Conservation (phyloP, 192 early-diverging fungal genomes). For the Coemansia sp. region DNA sequence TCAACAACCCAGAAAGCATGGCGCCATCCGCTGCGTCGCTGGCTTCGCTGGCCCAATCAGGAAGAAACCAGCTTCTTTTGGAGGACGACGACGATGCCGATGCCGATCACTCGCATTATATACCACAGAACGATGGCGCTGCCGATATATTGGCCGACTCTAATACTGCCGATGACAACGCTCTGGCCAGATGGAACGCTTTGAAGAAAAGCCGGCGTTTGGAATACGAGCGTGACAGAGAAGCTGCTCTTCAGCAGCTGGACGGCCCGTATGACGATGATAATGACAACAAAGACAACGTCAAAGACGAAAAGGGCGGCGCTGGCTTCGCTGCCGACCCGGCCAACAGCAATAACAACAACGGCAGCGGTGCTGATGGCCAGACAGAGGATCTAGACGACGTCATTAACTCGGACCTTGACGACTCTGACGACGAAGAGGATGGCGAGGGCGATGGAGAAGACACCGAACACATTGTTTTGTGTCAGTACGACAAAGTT, state of each 20-base stretch:
- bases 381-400: conserved; percentile 54
- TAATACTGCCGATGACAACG: conserved; percentile 1
- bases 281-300: conserved; percentile 34
- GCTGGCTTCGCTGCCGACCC: conserved; percentile 57
- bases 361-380: not conserved
- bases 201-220: conserved; percentile 20
- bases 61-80: conserved; percentile 31
- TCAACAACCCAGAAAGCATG: conserved; percentile 43
- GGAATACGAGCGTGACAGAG: conserved; percentile 9
- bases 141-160: conserved; percentile 25
- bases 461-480: conserved; percentile 71
- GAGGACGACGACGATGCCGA: conserved; percentile 43
- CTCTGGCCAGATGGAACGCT: conserved; percentile 30
- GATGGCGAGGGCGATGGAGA: conserved; percentile 59
- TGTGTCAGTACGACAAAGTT: conserved; percentile 82
- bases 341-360: not conserved
- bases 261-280: conserved; percentile 49
- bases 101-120: conserved; percentile 18
- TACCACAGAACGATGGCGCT: conserved; percentile 65
- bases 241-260: conserved; percentile 22
- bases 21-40: conserved; percentile 55
- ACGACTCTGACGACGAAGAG: conserved; percentile 74
- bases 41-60: conserved; percentile 55
- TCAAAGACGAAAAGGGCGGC: conserved; percentile 9
- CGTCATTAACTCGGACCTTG: conserved; percentile 72